Evolutionary conservation across 345 rosid genomes (phyloP).

Genomic region (Firmiana major): DNA sequence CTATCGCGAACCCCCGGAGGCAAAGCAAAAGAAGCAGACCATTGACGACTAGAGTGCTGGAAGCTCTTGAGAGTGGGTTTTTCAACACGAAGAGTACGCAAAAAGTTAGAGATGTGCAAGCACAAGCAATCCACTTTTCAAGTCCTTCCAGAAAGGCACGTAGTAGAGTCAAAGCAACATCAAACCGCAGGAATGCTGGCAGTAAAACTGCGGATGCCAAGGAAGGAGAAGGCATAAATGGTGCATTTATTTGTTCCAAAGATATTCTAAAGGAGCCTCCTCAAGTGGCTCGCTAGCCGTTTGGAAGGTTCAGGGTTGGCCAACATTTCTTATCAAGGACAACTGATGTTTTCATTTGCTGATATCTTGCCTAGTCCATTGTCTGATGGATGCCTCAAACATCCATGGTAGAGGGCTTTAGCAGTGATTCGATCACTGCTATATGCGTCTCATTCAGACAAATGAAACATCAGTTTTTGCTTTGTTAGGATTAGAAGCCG

Average conservation of each 20-base stretch:
- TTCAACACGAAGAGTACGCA: slow-evolving; percentile 32
- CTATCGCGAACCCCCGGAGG: slow-evolving; percentile 38
- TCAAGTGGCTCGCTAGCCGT: slow-evolving; percentile 9
- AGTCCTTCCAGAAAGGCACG: slow-evolving; percentile 30
- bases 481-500: background rate
- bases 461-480: background rate
- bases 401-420: background rate
- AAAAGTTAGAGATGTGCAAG: slow-evolving; percentile 25
- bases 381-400: background rate
- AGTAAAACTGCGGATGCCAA: slow-evolving; percentile 7
- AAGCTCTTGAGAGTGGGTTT: slow-evolving; percentile 59
- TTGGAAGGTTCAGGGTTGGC: background rate
- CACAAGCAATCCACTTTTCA: slow-evolving; percentile 24
- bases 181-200: slow-evolving; percentile 10
- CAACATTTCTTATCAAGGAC: slow-evolving; percentile 4
- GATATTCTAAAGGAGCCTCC: slow-evolving; percentile 8
- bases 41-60: slow-evolving; percentile 57
- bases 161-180: slow-evolving; percentile 22
- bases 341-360: background rate
- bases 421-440: background rate
- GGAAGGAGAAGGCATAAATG: slow-evolving; percentile 10
- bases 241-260: slow-evolving; percentile 3
- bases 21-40: slow-evolving; percentile 74
- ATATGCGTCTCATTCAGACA: background rate
- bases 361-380: background rate